Percentiles rank a stretch among this genome's conserved stretches.
These are phyloP conservation scores for Xylariales sp. DNA, from an alignment of 2,329 filamentous ascomycete genomes.

Conservation along the genomic window DNA sequence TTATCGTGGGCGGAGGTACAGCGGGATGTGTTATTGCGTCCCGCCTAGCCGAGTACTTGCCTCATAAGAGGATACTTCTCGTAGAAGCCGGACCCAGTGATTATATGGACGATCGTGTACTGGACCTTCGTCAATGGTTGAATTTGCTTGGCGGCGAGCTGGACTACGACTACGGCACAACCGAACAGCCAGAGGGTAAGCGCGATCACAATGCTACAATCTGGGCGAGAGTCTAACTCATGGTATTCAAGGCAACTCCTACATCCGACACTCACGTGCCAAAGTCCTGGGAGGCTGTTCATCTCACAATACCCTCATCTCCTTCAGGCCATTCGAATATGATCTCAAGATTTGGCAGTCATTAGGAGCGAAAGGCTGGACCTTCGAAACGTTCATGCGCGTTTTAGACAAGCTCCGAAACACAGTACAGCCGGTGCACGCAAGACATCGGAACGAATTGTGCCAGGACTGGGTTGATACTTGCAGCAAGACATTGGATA, in stretches of 20 bases:
- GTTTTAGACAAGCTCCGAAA: conserved; percentile 80
- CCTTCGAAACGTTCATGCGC: conserved; percentile 78
- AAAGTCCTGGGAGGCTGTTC: conserved; percentile 92
- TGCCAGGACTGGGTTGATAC: conserved; percentile 86
- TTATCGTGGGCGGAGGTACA: conserved; percentile 80
- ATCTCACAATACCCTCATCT: conserved; percentile 90
- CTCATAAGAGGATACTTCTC: conserved; percentile 73
- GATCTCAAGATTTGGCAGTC: conserved; percentile 81
- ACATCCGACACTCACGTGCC: conserved; percentile 86
- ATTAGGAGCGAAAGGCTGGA: conserved; percentile 79
- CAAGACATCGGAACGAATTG: conserved; percentile 80
- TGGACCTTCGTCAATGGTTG: conserved; percentile 84
- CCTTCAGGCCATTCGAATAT: conserved; percentile 86
- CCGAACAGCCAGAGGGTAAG: conserved; percentile 74
- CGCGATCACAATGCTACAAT: not conserved
- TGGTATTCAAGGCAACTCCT: conserved; percentile 65
- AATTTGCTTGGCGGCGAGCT: conserved; percentile 78
- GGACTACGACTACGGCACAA: conserved; percentile 87
- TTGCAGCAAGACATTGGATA: conserved; percentile 72
- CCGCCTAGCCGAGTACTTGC: conserved; percentile 76
- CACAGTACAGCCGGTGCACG: conserved; percentile 84
- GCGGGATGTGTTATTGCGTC: conserved; percentile 81
- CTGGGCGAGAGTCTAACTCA: conserved; percentile 10
- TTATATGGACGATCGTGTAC: conserved; percentile 80
- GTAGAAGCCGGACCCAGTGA: conserved; percentile 89